phyloP scores from a whole-genome alignment of 371 early-diverging fungal genomes.

The Apophysomyces ossiformis region DNA sequence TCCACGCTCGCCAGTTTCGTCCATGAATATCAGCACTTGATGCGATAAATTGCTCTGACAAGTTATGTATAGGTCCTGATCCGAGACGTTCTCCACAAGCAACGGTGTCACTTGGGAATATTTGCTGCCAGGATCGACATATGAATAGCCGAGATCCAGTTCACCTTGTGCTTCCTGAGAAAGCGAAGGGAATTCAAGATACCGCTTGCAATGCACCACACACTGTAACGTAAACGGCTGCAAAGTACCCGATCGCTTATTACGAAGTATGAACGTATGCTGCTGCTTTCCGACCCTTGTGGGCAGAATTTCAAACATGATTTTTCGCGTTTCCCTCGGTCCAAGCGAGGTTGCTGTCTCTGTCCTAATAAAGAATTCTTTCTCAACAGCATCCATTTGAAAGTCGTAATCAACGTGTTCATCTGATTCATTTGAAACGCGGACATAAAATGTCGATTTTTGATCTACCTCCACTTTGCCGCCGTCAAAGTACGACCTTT shows the following conservation, averaged over 20 bases:
- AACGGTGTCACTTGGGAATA: conserved; percentile 79
- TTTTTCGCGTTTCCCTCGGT: conserved; percentile 61
- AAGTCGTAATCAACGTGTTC: conserved; percentile 43
- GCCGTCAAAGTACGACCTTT: conserved; percentile 59
- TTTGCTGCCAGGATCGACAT: conserved; percentile 78
- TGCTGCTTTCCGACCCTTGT: conserved; percentile 57
- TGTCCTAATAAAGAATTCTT: conserved; percentile 30
- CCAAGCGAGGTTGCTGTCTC: conserved; percentile 34
- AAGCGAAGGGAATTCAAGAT: conserved; percentile 69
- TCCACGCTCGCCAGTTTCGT: conserved; percentile 68
- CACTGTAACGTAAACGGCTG: conserved; percentile 62
- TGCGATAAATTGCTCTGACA: conserved; percentile 82
- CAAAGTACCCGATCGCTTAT: conserved; percentile 32
- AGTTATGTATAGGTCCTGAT: conserved; percentile 66
- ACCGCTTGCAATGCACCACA: conserved; percentile 60
- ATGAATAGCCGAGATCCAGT: conserved; percentile 83
- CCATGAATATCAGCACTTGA: conserved; percentile 82
- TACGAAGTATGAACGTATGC: conserved; percentile 54
- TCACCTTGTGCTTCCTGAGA: conserved; percentile 60
- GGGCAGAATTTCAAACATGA: conserved; percentile 65
- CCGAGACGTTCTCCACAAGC: conserved; percentile 72
- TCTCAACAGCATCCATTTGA: conserved; percentile 20
- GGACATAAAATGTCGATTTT: conserved; percentile 60
- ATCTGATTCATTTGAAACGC: conserved; percentile 55
- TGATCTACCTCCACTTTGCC: conserved; percentile 65